phyloP scores from a whole-genome alignment of 2,329 filamentous ascomycete species.

The Fusarium xyrophilum region DNA sequence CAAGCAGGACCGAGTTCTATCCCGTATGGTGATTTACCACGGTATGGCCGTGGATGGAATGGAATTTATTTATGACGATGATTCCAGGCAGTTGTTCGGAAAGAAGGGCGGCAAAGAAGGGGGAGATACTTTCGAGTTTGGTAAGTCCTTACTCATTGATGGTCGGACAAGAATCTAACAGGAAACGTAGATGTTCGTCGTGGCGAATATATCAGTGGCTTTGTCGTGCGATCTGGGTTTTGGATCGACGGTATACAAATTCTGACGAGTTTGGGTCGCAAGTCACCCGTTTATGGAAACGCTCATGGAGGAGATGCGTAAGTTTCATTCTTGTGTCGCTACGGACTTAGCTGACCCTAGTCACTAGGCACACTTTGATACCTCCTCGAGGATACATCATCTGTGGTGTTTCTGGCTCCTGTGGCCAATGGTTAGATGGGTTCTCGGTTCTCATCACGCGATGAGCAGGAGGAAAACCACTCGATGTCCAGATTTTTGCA shows the following conservation, averaged over 20 bases:
- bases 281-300: slow-evolving; percentile 86
- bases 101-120: slow-evolving; percentile 74
- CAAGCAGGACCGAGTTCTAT: slow-evolving; percentile 75
- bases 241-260: slow-evolving; percentile 92
- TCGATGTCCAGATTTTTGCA: slow-evolving; percentile 12
- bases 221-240: slow-evolving; percentile 77
- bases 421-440: slow-evolving; percentile 81
- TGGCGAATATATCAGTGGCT: slow-evolving; percentile 87
- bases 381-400: slow-evolving; percentile 89
- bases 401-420: slow-evolving; percentile 85
- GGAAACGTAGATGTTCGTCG: slow-evolving; percentile 75
- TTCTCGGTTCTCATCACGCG: slow-evolving; percentile 75
- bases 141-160: slow-evolving; percentile 54
- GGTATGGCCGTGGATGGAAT: slow-evolving; percentile 81
- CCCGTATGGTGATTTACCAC: slow-evolving; percentile 77
- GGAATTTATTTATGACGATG: slow-evolving; percentile 92
- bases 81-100: slow-evolving; percentile 84
- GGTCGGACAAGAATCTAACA: slow-evolving; percentile 18
- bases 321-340: slow-evolving; percentile 52
- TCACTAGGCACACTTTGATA: slow-evolving; percentile 78
- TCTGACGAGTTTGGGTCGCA: slow-evolving; percentile 85
- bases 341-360: slow-evolving; percentile 24
- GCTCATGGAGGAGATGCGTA: slow-evolving; percentile 80
- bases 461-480: slow-evolving; percentile 32
- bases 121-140: slow-evolving; percentile 78